These are phyloP conservation scores for Fusarium pseudocircinatum DNA, from an alignment of 2,329 filamentous ascomycete genomes.

Conservation along the genomic window DNA sequence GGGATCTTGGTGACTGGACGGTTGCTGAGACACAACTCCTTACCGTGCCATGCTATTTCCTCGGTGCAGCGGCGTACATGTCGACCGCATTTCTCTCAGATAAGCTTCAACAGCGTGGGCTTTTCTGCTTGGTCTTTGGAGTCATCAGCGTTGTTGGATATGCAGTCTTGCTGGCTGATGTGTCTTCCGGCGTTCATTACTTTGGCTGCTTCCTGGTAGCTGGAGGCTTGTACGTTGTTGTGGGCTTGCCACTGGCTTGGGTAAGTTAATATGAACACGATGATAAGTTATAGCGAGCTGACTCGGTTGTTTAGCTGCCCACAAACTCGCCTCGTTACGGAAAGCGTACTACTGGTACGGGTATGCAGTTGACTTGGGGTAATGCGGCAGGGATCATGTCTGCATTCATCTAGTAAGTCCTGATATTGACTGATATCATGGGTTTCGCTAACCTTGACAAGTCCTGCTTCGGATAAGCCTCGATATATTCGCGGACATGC, in stretches of 20 bases:
- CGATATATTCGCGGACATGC: slow-evolving; percentile 71
- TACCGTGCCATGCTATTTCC: slow-evolving; percentile 80
- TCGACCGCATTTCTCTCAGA: slow-evolving; percentile 73
- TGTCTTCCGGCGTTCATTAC: slow-evolving; percentile 72
- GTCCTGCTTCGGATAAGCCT: slow-evolving; percentile 59
- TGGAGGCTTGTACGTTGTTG: slow-evolving; percentile 72
- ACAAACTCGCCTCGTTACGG: slow-evolving; percentile 79
- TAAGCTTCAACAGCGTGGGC: slow-evolving; percentile 69
- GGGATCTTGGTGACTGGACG: slow-evolving; percentile 71
- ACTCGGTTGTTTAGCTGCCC: slow-evolving; percentile 53
- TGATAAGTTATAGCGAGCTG: background rate
- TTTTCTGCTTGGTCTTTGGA: slow-evolving; percentile 72
- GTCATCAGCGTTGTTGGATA: slow-evolving; percentile 74
- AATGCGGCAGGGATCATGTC: slow-evolving; percentile 79
- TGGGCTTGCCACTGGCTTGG: slow-evolving; percentile 67
- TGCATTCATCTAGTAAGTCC: slow-evolving; percentile 67
- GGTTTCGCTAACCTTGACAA: slow-evolving; percentile 40
- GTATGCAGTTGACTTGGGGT: slow-evolving; percentile 75
- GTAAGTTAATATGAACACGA: slow-evolving; percentile 34
- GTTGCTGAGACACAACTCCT: slow-evolving; percentile 75
- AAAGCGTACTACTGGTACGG: slow-evolving; percentile 77
- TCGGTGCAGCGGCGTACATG: slow-evolving; percentile 77
- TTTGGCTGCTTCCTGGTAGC: slow-evolving; percentile 82
- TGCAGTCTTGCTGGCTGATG: slow-evolving; percentile 70
- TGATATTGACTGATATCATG: background rate